Evolutionary conservation across 2,329 filamentous ascomycete genomes (phyloP).

Genomic region (Aspergillus floridensis): DNA sequence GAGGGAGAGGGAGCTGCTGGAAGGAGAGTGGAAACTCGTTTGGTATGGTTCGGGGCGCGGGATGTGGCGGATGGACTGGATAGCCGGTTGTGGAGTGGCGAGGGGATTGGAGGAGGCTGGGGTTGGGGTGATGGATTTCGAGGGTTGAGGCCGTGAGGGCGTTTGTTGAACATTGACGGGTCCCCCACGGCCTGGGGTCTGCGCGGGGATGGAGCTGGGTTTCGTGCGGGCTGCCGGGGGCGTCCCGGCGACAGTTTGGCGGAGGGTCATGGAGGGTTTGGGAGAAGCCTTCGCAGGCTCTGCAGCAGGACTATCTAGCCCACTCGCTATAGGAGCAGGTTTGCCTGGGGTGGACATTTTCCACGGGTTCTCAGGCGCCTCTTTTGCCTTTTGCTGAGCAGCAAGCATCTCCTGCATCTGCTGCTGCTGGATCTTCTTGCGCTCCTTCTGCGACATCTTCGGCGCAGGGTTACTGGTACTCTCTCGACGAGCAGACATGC

Average conservation of each 20-base stretch:
- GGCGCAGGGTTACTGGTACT: constrained; percentile 41
- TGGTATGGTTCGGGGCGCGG: constrained; percentile 31
- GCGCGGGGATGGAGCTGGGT: constrained; percentile 40
- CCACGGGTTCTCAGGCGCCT: constrained; percentile 58
- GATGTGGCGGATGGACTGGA: constrained; percentile 52
- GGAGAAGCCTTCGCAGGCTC: constrained; percentile 27
- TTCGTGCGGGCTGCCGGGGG: constrained; percentile 25
- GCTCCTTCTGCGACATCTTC: constrained; percentile 87
- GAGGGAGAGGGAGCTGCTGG: constrained; percentile 69
- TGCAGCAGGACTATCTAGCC: constrained; percentile 12
- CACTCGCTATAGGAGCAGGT: constrained; percentile 35
- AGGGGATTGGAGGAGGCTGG: constrained; percentile 20
- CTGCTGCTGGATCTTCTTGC: constrained; percentile 76
- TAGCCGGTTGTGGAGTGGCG: constrained; percentile 28
- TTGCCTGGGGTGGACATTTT: constrained; percentile 46
- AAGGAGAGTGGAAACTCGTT: constrained; percentile 48
- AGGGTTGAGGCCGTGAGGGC: constrained; percentile 17
- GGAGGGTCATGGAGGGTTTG: constrained; percentile 57
- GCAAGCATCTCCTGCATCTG: constrained; percentile 50
- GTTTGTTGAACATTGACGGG: constrained; percentile 19
- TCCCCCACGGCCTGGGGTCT: constrained; percentile 45
- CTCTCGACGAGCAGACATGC: constrained; percentile 48
- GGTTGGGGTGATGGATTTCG: constrained; percentile 44
- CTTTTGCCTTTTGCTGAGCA: constrained; percentile 36
- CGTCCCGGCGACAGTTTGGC: constrained; percentile 57